phyloP scores from a whole-genome alignment of 1,139 yeast species.

The Suhomyces atakaporum region DNA sequence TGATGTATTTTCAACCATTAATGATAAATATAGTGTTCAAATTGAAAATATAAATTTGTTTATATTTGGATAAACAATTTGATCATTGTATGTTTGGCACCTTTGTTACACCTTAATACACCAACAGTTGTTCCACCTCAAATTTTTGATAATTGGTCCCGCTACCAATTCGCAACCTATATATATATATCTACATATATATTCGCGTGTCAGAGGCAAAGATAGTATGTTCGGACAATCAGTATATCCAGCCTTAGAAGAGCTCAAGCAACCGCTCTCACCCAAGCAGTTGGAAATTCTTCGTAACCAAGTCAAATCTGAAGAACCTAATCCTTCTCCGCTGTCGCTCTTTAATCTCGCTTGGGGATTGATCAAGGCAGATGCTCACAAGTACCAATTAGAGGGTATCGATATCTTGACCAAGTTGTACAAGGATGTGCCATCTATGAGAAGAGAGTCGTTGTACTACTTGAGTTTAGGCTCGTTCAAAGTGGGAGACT shows the following conservation, averaged over 20 bases:
- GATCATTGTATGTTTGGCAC: no score
- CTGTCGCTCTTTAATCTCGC: constrained; percentile 93
- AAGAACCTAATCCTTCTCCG: constrained; percentile 75
- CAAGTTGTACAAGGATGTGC: constrained; percentile 73
- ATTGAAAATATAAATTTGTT: no score
- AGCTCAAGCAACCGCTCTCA: constrained; percentile 59
- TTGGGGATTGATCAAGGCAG: constrained; percentile 89
- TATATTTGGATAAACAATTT: background rate
- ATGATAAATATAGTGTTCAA: no score
- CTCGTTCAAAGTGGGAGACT: constrained; percentile 85
- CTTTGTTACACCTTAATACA: no score
- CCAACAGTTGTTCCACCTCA: no score
- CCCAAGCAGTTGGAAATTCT: constrained; percentile 74
- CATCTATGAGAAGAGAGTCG: constrained; percentile 85
- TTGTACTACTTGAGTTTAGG: constrained; percentile 88
- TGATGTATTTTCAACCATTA: no score
- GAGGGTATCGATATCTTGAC: constrained; percentile 78
- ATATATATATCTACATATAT: no score
- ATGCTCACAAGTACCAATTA: constrained; percentile 60
- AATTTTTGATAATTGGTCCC: background rate
- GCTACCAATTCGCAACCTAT: constrained; percentile 2
- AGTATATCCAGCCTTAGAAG: constrained; percentile 44
- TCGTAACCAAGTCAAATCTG: constrained; percentile 75
- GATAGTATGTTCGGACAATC: constrained; percentile 10
- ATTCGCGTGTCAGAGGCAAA: no score